Base-by-base conservation (phyloP, 2,329 filamentous ascomycete genomes). In the Lachnellula occidentalis region DNA sequence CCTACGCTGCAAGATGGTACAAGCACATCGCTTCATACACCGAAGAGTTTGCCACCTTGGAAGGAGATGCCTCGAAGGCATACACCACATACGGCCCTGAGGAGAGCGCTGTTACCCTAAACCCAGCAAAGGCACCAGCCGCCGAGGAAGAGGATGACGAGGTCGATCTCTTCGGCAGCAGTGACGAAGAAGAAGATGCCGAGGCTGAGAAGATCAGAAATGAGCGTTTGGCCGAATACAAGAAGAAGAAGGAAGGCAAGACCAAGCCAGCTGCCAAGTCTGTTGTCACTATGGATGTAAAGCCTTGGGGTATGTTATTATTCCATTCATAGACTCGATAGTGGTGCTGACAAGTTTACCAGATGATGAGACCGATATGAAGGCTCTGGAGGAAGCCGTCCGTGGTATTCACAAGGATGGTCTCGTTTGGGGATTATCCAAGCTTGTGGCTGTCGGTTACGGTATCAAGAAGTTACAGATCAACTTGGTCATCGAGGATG, bases 381-480 rank as follows among this genome's bases (percentile, higher is more conserved):
- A 77, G 65, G 83, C 82, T 67, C 80, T 99, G 58, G 90, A 96
- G 80, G 79, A 75, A 34, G 78, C 86, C 62, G 92, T 97, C 66
- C 88, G 90, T 69, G 75, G 78, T 64, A 92, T 97, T 66, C 83
- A 92, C 76, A 85, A 88, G 81, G 92, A 97, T 48, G 94, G 94
- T 78, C 89, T 99, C 60, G 86, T 95, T 62, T 99, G 94, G 94
- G 92, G 92, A 85, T 85, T 80, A 63, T 92, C 88, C 74, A 89
- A 94, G 81, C 80, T 96, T 63, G 86, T 95, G 50, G 74, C 92
- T 64, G 86, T 99, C 68, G 92, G 92, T 70, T 99, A 90, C 82
- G 94, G 94, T 81, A 95, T 99, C 81, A 94, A 89, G 83, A 97
- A 97, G 85, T 86, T 99, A 62, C 92, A 97, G 83, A 95, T 99